phyloP scores from a whole-genome alignment of 225 moss, liverwort and hornwort species.

The Ulota crispa region DNA sequence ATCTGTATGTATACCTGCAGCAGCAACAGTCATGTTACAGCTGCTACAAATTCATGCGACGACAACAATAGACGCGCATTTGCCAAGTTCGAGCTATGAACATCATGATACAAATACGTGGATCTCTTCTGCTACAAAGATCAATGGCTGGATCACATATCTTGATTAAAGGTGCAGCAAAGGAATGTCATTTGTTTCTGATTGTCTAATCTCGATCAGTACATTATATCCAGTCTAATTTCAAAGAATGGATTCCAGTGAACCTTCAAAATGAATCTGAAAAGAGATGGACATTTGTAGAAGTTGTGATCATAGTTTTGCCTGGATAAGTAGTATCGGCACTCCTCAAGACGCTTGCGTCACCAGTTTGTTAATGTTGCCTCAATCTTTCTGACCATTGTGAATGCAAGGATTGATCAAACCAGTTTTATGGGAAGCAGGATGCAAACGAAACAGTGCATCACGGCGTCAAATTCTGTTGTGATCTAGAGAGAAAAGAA shows the following conservation, averaged over 20 bases:
- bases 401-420: neutral
- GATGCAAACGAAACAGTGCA: slow-evolving; percentile 1
- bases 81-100: neutral
- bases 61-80: slow-evolving; percentile 4
- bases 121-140: neutral
- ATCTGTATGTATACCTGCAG: neutral
- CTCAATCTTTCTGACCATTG: neutral
- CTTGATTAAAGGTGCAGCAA: neutral
- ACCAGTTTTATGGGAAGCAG: neutral
- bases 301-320: neutral
- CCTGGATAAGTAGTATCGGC: neutral
- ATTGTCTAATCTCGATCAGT: neutral
- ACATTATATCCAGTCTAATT: neutral
- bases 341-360: neutral
- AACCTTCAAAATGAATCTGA: neutral
- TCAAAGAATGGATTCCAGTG: neutral
- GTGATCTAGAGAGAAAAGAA: neutral
- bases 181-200: neutral
- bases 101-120: neutral
- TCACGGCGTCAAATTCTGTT: neutral
- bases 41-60: no score
- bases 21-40: neutral
- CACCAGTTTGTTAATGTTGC: neutral
- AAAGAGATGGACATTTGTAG: neutral
- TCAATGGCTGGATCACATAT: neutral